Percentiles rank a stretch among this genome's conserved stretches.
phyloP scores from a whole-genome alignment of 202 grass and related monocot species.

The Brachypodium distachyon region DNA sequence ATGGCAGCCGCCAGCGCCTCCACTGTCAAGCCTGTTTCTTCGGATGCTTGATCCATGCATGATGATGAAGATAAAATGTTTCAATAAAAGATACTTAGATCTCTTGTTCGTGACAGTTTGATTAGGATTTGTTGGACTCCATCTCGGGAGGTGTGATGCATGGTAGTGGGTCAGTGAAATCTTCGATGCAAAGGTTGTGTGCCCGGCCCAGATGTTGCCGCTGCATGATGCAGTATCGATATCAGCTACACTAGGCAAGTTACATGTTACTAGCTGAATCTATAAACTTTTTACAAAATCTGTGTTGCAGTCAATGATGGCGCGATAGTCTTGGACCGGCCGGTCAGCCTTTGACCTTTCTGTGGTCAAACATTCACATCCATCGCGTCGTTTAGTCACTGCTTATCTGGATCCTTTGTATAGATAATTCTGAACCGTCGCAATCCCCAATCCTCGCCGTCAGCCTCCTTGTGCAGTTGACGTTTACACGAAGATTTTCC shows the following conservation, averaged over 20 bases:
- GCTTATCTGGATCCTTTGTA: no score
- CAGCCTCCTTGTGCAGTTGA: not conserved
- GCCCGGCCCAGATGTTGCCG: not conserved
- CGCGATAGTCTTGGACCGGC: not conserved
- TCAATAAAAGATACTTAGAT: conserved; percentile 1
- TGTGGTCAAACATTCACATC: not conserved
- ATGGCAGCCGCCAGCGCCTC: not conserved
- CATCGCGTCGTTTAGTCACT: not conserved
- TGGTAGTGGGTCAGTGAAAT: not conserved
- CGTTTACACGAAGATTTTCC: not conserved
- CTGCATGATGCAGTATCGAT: not conserved
- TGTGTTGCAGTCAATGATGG: not conserved
- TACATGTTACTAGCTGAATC: not conserved
- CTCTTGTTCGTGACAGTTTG: not conserved
- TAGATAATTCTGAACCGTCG: not conserved
- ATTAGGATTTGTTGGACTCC: not conserved
- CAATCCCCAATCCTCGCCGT: not conserved
- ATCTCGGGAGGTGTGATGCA: not conserved
- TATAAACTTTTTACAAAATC: not conserved
- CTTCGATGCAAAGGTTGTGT: not conserved
- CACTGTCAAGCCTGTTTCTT: not conserved
- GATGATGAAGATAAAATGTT: not conserved
- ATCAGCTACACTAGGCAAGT: not conserved
- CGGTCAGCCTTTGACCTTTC: not conserved
- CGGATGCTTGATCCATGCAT: not conserved